phyloP scores from a whole-genome alignment of 1,284 basidiomycete genomes.

The Ustilago nuda region DNA sequence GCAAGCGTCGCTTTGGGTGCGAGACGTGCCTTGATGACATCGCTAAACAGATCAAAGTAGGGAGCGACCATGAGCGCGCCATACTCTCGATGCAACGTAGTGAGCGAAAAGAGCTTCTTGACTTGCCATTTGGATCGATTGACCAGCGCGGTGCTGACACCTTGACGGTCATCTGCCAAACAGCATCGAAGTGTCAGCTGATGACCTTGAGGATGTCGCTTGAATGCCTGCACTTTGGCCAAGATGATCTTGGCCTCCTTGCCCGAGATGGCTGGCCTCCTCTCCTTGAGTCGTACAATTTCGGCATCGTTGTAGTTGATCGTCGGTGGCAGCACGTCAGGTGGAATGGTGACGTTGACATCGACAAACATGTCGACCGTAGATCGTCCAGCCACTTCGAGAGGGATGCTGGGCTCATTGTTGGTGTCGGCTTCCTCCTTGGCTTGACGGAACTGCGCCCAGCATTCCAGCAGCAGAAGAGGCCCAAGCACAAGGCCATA shows the following conservation, averaged over 20 bases:
- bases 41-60: slow-evolving; percentile 81
- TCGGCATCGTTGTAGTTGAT: slow-evolving; percentile 61
- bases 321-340: slow-evolving; percentile 33
- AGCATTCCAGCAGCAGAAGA: slow-evolving; percentile 88
- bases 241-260: slow-evolving; percentile 73
- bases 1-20: slow-evolving; percentile 72
- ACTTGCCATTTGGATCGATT: slow-evolving; percentile 80
- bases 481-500: slow-evolving; percentile 86
- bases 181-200: slow-evolving; percentile 72
- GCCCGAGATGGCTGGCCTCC: slow-evolving; percentile 80
- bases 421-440: slow-evolving; percentile 75
- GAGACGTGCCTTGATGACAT: slow-evolving; percentile 78
- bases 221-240: slow-evolving; percentile 82
- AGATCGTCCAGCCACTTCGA: slow-evolving; percentile 51
- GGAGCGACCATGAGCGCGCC: slow-evolving; percentile 84
- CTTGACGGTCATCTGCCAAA: slow-evolving; percentile 69
- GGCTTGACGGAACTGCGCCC: slow-evolving; percentile 86
- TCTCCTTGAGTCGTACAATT: slow-evolving; percentile 82
- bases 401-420: slow-evolving; percentile 30
- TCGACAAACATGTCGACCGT: slow-evolving; percentile 56
- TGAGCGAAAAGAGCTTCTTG: slow-evolving; percentile 86
- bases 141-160: slow-evolving; percentile 69
- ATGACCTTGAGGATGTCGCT: slow-evolving; percentile 72
- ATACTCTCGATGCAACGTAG: slow-evolving; percentile 92
- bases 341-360: slow-evolving; percentile 47